Base-by-base conservation (phyloP, 345 rosid species). In the Eucalyptus tenuipes region DNA sequence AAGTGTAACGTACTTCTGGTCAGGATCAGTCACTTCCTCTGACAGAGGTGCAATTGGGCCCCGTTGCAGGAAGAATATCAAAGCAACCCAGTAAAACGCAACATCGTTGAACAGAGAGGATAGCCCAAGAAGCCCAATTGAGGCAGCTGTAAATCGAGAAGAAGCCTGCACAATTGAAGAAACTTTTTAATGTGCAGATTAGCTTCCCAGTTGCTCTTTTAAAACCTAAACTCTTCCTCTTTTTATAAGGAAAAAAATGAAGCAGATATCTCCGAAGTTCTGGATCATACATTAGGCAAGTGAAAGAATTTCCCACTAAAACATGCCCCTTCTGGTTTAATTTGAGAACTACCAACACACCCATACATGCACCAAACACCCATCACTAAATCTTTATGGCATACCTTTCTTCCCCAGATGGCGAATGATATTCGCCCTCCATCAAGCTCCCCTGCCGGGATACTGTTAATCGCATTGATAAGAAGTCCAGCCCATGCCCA, bases 401-500 rank as follows among this genome's bases (percentile, higher is more conserved):
- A 22, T 94, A 97, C 99, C 97, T 97, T 97, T 93, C 99, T 94
- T 91, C 99, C 99, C 99, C 99, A 97, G 53, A 97, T 93, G 88
- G 99, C 92, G 68, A 96, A 96, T 57, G 98, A 92, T 45, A 97
- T 95, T 90, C 94, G 91, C 53, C 99, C 99, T 25, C 99, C 99
- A 79, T 97, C 99, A 49, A 95, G 95, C 91, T 96, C 99, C 89
- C 99, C 99, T 0, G 99, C 99, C 22, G 98, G 99, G 88, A 97
- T 97, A 93, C 99, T 96, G 92, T 96, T 97, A 92, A 97, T 94
- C 86, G 97, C 98, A 90, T 96, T 97, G 52, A 97, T 95, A 87
- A 97, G 97, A 91, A 97, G 96, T 82, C 98, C 99, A 87, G 98
- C 97, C 97, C 99, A 97, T 25, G 99, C 97, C 98, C 99, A 97